phyloP scores from a whole-genome alignment of 2,329 filamentous ascomycete genomes.

The Ophiostoma pallidulum region DNA sequence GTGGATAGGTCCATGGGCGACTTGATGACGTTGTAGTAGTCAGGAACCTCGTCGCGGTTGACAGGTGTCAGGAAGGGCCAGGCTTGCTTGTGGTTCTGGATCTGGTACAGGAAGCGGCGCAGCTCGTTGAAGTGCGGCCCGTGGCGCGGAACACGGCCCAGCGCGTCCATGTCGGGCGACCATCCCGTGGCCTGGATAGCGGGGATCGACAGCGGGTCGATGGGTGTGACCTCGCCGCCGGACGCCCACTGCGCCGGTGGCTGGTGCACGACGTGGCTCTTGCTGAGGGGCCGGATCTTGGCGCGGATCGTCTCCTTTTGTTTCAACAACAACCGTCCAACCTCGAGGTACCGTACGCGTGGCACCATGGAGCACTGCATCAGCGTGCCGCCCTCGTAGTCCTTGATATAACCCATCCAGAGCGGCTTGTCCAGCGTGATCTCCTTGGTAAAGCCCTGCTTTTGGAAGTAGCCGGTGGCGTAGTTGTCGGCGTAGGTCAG shows the following conservation, averaged over 20 bases:
- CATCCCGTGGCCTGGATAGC: slow-evolving; percentile 89
- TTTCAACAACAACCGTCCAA: slow-evolving; percentile 87
- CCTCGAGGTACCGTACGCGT: slow-evolving; percentile 86
- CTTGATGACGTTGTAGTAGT: slow-evolving; percentile 98
- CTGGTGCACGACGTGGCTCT: slow-evolving; percentile 78
- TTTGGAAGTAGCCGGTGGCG: slow-evolving; percentile 97
- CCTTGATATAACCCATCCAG: slow-evolving; percentile 99
- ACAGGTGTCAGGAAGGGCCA: slow-evolving; percentile 96
- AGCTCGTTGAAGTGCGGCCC: slow-evolving; percentile 95
- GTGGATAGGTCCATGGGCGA: slow-evolving; percentile 94
- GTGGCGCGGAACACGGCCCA: slow-evolving; percentile 87
- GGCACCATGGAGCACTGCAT: slow-evolving; percentile 99
- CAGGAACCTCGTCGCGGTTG: slow-evolving; percentile 88
- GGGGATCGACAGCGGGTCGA: slow-evolving; percentile 77
- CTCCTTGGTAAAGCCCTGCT: slow-evolving; percentile 97
- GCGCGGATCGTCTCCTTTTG: slow-evolving; percentile 93
- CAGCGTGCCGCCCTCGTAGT: slow-evolving; percentile 96
- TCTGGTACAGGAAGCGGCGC: slow-evolving; percentile 82
- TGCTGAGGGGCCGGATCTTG: slow-evolving; percentile 86
- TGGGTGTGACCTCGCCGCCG: slow-evolving; percentile 31
- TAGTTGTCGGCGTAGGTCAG: slow-evolving; percentile 98
- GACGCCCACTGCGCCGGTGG: slow-evolving; percentile 74
- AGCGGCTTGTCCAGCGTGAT: slow-evolving; percentile 82
- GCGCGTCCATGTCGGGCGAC: slow-evolving; percentile 95
- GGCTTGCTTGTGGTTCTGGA: slow-evolving; percentile 84